phyloP scores from a whole-genome alignment of 257 asterid species.

The Capsicum chinense region DNA sequence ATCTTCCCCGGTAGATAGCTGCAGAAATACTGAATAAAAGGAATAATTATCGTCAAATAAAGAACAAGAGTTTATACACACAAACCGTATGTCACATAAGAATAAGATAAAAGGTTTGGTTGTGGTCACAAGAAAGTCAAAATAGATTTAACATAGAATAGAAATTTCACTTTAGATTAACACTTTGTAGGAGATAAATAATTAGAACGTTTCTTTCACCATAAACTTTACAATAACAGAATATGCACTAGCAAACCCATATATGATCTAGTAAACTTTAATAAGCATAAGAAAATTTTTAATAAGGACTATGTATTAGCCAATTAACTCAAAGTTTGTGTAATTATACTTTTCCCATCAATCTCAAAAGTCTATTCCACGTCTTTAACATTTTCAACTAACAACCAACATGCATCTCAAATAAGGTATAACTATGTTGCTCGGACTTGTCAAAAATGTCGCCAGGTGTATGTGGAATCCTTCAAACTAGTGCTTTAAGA shows the following conservation, averaged over 20 bases:
- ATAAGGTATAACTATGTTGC: too few species aligned
- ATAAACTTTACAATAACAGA: neutral
- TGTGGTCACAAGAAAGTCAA: neutral
- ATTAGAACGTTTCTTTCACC: neutral
- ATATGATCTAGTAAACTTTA: too few species aligned
- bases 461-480: too few species aligned
- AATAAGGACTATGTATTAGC: too few species aligned
- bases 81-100: neutral
- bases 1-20: conserved; percentile 92
- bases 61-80: conserved; percentile 12
- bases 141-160: neutral
- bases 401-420: too few species aligned
- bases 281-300: too few species aligned
- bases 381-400: too few species aligned
- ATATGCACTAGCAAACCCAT: neutral
- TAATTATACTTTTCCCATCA: too few species aligned
- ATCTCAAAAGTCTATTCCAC: too few species aligned
- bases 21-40: conserved; percentile 33
- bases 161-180: conserved; percentile 15
- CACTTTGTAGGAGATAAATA: neutral
- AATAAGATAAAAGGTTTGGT: neutral
- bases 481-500: too few species aligned
- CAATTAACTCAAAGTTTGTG: too few species aligned
- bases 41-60: conserved; percentile 25
- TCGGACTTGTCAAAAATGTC: too few species aligned